These are phyloP conservation scores for Botryosphaeria dothidea DNA, from an alignment of 2,329 filamentous ascomycete genomes.

Conservation along the genomic window DNA sequence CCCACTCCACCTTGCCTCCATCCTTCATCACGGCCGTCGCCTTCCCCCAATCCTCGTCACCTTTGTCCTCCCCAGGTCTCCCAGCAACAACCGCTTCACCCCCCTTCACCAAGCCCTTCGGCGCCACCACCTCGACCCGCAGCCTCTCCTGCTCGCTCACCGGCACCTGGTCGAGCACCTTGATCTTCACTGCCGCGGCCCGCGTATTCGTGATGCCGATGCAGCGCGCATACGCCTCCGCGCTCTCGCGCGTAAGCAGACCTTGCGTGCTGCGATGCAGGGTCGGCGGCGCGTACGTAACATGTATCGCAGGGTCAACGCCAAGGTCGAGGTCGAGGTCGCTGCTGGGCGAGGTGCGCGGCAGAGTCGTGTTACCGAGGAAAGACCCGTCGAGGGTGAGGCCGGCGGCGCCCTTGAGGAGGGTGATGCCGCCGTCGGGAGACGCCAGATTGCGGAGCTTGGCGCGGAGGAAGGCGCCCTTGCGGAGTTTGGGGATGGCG, in stretches of 20 bases:
- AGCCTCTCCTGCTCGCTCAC: constrained; percentile 63
- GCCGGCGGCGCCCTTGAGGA: constrained; percentile 57
- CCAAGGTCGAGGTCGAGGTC: constrained; percentile 57
- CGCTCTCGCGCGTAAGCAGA: constrained; percentile 49
- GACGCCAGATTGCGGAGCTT: constrained; percentile 58
- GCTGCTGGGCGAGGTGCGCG: constrained; percentile 58
- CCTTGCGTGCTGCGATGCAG: constrained; percentile 54
- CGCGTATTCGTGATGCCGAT: constrained; percentile 56
- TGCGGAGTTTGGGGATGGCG: constrained; percentile 61
- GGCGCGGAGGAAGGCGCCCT: constrained; percentile 61
- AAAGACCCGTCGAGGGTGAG: constrained; percentile 66
- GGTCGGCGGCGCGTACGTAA: constrained; percentile 59
- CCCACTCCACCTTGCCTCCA: constrained; percentile 25
- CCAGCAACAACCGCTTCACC: constrained; percentile 18
- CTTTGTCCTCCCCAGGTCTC: constrained; percentile 24
- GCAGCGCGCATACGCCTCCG: constrained; percentile 51
- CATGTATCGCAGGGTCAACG: constrained; percentile 59
- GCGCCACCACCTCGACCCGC: constrained; percentile 52
- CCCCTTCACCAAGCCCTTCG: constrained; percentile 45
- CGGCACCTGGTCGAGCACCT: constrained; percentile 62
- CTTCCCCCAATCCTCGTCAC: constrained; percentile 23
- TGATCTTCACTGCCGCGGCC: constrained; percentile 43
- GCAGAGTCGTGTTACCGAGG: constrained; percentile 58
- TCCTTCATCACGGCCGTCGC: constrained; percentile 21
- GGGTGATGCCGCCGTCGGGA: constrained; percentile 47